A percentile compares a stretch with the other conserved stretches of the same genome.
phyloP scores from a whole-genome alignment of 1,139 yeast species.

The Candida anutae region DNA sequence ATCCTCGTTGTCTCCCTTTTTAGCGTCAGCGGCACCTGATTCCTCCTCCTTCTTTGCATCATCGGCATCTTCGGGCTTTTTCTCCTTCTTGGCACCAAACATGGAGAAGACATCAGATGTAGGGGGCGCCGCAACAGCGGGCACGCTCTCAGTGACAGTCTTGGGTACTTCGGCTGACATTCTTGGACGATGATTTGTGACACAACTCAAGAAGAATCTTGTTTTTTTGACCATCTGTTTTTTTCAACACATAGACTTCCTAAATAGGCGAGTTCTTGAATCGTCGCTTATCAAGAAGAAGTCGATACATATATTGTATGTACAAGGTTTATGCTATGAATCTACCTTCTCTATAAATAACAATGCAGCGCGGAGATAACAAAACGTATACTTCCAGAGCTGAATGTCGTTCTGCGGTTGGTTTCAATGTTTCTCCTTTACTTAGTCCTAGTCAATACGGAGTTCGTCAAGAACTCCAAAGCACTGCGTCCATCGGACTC shows the following conservation, averaged over 20 bases:
- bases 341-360: too few relatives aligned
- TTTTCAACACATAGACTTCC: too few relatives aligned
- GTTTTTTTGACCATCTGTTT: too few relatives aligned
- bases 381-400: too few relatives aligned
- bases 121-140: conserved; percentile 43
- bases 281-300: too few relatives aligned
- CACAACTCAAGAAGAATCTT: too few relatives aligned
- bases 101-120: conserved; percentile 76
- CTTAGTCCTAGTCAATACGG: conserved; percentile 74
- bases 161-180: conserved; percentile 36
- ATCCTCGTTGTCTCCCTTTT: conserved; percentile 21
- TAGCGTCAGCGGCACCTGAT: conserved; percentile 13
- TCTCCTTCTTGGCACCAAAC: conserved; percentile 81
- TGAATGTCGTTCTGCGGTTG: conserved; percentile 1
- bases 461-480: conserved; percentile 73
- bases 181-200: too few relatives aligned
- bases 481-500: conserved; percentile 88
- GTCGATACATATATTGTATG: too few relatives aligned
- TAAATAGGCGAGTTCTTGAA: too few relatives aligned
- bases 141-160: conserved; percentile 18
- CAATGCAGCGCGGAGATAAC: too few relatives aligned
- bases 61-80: conserved; percentile 38
- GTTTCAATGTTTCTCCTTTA: too few relatives aligned
- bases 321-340: too few relatives aligned
- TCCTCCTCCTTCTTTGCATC: conserved; percentile 29